These are phyloP conservation scores for Hirsutella minnesotensis DNA, from an alignment of 2,329 filamentous ascomycete genomes.

Conservation along the genomic window DNA sequence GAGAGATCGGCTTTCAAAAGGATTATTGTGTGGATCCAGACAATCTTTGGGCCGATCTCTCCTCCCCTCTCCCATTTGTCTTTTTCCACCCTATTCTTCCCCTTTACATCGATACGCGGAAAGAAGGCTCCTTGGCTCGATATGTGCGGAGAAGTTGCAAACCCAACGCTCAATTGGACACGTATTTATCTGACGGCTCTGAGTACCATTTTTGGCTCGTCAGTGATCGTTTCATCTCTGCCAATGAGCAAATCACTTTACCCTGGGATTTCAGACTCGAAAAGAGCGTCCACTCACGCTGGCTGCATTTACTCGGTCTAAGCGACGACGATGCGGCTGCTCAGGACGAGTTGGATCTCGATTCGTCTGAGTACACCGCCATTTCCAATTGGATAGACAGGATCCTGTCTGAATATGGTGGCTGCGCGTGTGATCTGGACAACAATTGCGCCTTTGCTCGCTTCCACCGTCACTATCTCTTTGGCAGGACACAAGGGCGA, in stretches of 20 bases:
- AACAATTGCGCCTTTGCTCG: conserved; percentile 51
- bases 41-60: conserved; percentile 58
- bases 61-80: conserved; percentile 58
- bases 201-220: conserved; percentile 92
- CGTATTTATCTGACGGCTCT: conserved; percentile 63
- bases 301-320: conserved; percentile 48
- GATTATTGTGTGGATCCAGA: conserved; percentile 56
- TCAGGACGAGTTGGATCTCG: conserved; percentile 41
- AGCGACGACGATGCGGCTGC: conserved; percentile 43
- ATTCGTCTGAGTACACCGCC: conserved; percentile 46
- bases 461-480: conserved; percentile 47
- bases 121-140: conserved; percentile 73
- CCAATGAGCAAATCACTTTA: conserved; percentile 50
- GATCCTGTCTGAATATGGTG: conserved; percentile 66
- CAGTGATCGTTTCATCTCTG: conserved; percentile 62
- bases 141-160: conserved; percentile 88
- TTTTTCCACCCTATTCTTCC: conserved; percentile 83
- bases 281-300: conserved; percentile 40
- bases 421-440: conserved; percentile 61
- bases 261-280: conserved; percentile 57
- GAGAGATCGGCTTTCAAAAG: conserved; percentile 61
- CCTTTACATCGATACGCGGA: conserved; percentile 83
- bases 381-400: conserved; percentile 55
- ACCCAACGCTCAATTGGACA: conserved; percentile 81
- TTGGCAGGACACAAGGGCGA: conserved; percentile 29